Percentiles rank a stretch among this genome's conserved stretches.
These are phyloP conservation scores for Biscogniauxia sp. DNA, from an alignment of 2,329 filamentous ascomycete genomes.

Conservation along the genomic window DNA sequence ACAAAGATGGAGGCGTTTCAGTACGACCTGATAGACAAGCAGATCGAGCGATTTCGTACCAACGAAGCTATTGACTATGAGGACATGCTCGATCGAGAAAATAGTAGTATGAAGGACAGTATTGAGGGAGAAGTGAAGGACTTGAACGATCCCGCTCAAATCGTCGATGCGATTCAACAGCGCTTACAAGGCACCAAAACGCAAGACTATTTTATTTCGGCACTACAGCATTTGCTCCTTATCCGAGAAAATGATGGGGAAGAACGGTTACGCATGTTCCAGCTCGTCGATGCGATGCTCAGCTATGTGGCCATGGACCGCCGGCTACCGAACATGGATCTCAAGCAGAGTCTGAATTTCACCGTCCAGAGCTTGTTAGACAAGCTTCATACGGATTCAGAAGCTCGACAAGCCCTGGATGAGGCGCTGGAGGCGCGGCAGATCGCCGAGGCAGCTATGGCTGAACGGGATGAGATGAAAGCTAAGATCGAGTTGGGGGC, in stretches of 20 bases:
- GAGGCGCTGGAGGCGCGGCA: constrained; percentile 87
- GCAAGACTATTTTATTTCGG: constrained; percentile 93
- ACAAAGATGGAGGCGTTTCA: constrained; percentile 98
- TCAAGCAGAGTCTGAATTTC: constrained; percentile 96
- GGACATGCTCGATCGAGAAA: constrained; percentile 89
- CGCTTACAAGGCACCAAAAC: constrained; percentile 80
- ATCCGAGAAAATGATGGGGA: constrained; percentile 90
- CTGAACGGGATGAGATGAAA: constrained; percentile 93
- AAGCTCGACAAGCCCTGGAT: constrained; percentile 87
- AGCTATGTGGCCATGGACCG: constrained; percentile 99
- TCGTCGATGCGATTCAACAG: constrained; percentile 87
- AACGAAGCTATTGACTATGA: constrained; percentile 99
- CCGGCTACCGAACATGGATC: constrained; percentile 90
- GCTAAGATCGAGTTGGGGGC: constrained; percentile 86
- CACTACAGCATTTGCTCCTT: constrained; percentile 89
- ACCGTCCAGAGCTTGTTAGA: constrained; percentile 94
- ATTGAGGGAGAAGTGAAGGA: constrained; percentile 86
- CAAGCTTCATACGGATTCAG: constrained; percentile 93
- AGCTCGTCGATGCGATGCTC: constrained; percentile 97
- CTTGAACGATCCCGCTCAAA: constrained; percentile 87
- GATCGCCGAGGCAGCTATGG: constrained; percentile 92
- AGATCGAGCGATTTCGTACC: constrained; percentile 87
- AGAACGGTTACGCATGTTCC: constrained; percentile 91
- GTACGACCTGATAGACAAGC: constrained; percentile 97
- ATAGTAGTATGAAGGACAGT: constrained; percentile 84